phyloP scores from a whole-genome alignment of 2,329 filamentous ascomycete species.

The Alternaria longipes region DNA sequence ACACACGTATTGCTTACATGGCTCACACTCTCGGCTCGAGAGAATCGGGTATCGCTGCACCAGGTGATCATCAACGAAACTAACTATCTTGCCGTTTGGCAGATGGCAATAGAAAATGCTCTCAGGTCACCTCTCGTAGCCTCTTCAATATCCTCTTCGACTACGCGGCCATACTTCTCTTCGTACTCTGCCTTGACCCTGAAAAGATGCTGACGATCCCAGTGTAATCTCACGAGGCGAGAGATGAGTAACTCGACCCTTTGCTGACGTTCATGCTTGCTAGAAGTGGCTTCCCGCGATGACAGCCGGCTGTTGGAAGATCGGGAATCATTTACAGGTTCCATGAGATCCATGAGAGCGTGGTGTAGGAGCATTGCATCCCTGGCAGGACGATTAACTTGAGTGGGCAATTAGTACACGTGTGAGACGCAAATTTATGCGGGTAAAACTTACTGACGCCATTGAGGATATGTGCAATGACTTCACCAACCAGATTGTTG shows the following conservation, averaged over 20 bases:
- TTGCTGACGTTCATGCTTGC: constrained; percentile 59
- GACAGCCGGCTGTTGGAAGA: constrained; percentile 29
- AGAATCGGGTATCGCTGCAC: neutral
- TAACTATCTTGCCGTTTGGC: constrained; percentile 38
- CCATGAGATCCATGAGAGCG: constrained; percentile 71
- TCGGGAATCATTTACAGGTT: constrained; percentile 40
- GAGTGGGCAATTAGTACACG: neutral
- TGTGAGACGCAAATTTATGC: accelerated
- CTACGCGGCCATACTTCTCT: constrained; percentile 75
- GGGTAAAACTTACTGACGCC: constrained; percentile 67
- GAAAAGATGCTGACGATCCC: constrained; percentile 85
- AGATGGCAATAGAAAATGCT: constrained; percentile 75
- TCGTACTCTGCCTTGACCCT: constrained; percentile 82
- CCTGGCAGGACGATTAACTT: constrained; percentile 86
- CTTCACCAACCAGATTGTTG: constrained; percentile 91
- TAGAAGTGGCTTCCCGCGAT: constrained; percentile 37
- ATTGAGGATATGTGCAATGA: constrained; percentile 93
- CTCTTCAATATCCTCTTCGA: constrained; percentile 81
- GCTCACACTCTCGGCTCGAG: neutral
- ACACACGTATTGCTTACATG: neutral
- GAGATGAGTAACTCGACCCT: constrained; percentile 89
- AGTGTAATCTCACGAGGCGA: constrained; percentile 87
- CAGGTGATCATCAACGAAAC: neutral
- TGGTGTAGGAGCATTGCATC: constrained; percentile 92
- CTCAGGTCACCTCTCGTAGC: constrained; percentile 81